These are phyloP conservation scores for Exophiala phaeomuriformis DNA, from an alignment of 2,329 filamentous ascomycete genomes.

Conservation along the genomic window DNA sequence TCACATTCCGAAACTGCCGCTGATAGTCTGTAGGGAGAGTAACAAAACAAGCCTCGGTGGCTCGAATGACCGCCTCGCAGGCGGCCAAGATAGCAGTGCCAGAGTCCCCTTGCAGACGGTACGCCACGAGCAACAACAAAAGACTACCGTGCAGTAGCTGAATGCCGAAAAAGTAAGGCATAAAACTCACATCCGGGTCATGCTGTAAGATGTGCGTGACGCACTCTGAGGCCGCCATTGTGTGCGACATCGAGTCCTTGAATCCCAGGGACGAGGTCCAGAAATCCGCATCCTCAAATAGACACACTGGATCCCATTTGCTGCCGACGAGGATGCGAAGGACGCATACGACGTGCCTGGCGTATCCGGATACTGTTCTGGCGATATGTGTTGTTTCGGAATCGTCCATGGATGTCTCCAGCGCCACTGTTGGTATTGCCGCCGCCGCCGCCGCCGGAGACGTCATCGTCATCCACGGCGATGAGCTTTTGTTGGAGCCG, in stretches of 20 bases:
- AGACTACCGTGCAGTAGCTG: slow-evolving; percentile 48
- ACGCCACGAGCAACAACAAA: slow-evolving; percentile 44
- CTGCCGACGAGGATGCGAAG: slow-evolving; percentile 44
- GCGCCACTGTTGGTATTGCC: no score
- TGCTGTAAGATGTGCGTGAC: slow-evolving; percentile 42
- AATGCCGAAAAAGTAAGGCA: slow-evolving; percentile 49
- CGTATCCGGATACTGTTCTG: slow-evolving; percentile 42
- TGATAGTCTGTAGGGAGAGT: slow-evolving; percentile 47
- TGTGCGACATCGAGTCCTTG: slow-evolving; percentile 42
- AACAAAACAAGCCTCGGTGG: slow-evolving; percentile 47
- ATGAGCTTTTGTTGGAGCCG: slow-evolving; percentile 1
- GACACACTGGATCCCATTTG: slow-evolving; percentile 46
- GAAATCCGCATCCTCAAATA: slow-evolving; percentile 45
- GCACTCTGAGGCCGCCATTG: slow-evolving; percentile 43
- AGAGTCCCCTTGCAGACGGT: slow-evolving; percentile 38
- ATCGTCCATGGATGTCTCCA: slow-evolving; percentile 3
- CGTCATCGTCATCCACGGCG: slow-evolving; percentile 3
- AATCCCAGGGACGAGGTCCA: slow-evolving; percentile 45
- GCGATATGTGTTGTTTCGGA: slow-evolving; percentile 31
- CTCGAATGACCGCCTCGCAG: slow-evolving; percentile 46
- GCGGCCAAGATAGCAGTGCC: slow-evolving; percentile 37
- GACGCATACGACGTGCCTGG: slow-evolving; percentile 44
- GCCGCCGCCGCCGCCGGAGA: slow-evolving; percentile 7
- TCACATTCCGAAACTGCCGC: slow-evolving; percentile 50
- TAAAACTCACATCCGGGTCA: slow-evolving; percentile 47